These are phyloP conservation scores for Nakazawaea holstii DNA, from an alignment of 805 yeast genomes.

Conservation along the genomic window DNA sequence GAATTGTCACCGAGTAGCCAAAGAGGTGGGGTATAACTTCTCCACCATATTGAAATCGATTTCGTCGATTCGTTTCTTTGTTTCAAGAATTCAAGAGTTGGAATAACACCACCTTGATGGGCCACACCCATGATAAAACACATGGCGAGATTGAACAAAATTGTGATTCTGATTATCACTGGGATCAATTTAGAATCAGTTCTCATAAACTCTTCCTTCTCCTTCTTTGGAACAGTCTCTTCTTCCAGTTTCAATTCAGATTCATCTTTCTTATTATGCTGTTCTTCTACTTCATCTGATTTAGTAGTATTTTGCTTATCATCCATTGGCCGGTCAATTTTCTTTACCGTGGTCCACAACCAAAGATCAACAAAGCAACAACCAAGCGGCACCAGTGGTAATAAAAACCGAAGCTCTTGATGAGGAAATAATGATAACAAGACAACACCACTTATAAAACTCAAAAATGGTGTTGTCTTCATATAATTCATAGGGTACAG, in stretches of 20 bases:
- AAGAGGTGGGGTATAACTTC: slow-evolving; percentile 89
- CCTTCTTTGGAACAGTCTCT: not conserved
- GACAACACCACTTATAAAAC: slow-evolving; percentile 57
- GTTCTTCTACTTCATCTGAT: not conserved
- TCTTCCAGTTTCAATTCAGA: not conserved
- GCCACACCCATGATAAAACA: slow-evolving; percentile 67
- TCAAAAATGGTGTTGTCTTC: slow-evolving; percentile 49
- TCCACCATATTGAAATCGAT: slow-evolving; percentile 74
- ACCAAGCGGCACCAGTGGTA: slow-evolving; percentile 71
- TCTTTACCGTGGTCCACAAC: slow-evolving; percentile 7
- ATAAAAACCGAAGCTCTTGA: slow-evolving; percentile 86
- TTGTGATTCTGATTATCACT: slow-evolving; percentile 41
- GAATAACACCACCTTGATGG: slow-evolving; percentile 89
- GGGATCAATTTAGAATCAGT: slow-evolving; percentile 17
- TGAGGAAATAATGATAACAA: slow-evolving; percentile 75
- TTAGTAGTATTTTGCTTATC: not conserved
- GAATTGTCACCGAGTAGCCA: slow-evolving; percentile 47
- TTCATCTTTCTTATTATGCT: not conserved
- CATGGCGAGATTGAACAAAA: slow-evolving; percentile 55
- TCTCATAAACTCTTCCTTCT: slow-evolving; percentile 1
- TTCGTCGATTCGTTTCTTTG: slow-evolving; percentile 14
- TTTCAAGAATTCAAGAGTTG: slow-evolving; percentile 45
- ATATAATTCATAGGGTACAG: slow-evolving; percentile 34
- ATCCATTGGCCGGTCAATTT: slow-evolving; percentile 7
- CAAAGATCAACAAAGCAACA: slow-evolving; percentile 52